Base-by-base conservation (phyloP, 2,329 filamentous ascomycete species). In the Myotisia sp. region DNA sequence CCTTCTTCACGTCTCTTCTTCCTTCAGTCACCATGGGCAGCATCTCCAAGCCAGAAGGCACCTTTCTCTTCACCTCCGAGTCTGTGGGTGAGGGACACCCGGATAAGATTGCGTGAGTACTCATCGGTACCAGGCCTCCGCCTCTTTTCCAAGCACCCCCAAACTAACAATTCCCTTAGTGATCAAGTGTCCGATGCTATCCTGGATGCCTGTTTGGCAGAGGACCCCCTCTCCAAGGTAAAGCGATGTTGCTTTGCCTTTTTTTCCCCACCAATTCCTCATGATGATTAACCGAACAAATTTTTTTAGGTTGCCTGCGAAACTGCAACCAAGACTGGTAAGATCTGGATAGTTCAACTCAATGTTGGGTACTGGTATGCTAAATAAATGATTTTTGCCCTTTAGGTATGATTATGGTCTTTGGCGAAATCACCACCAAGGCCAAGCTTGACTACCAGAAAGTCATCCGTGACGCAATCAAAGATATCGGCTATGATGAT, bases 181-280 rank as follows among this genome's bases (percentile, higher is more conserved):
- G 90, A 98, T 62, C 90, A 98, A 71, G 83, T 95, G 56, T 95
- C 87, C 44, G 90, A 98, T 69, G 87, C 90, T 53, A 75, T 98
- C 55, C 86, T 98, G 69, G 90, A 98, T 72, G 90, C 90, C 67
- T 95, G 90, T 70, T 71, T 98, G 56, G 70, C 71, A 44, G 80
- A 90, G 65, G 90, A 98, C 62, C 87, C 87, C 47, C 76, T 94
- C 58, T 95, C 90, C 71, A 98, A 95, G 74, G 80, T 63, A 50
- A n/a, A n/a, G 28, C 10, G 8, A 13, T 4, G 12, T 16, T 18
- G 18, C 8, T 30, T 14, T 30, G 28, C 28, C 9, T 16, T 19
- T 12, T 19, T 18, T 19, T 19, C 17, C 12, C 9, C 18, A 17
- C 5, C 10, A 18, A 18, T 12, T 12, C 18, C n/a, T 23, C 22